These are phyloP conservation scores for Thalassiosira hispida DNA, from an alignment of 352 stramenopile genomes.

Conservation along the genomic window DNA sequence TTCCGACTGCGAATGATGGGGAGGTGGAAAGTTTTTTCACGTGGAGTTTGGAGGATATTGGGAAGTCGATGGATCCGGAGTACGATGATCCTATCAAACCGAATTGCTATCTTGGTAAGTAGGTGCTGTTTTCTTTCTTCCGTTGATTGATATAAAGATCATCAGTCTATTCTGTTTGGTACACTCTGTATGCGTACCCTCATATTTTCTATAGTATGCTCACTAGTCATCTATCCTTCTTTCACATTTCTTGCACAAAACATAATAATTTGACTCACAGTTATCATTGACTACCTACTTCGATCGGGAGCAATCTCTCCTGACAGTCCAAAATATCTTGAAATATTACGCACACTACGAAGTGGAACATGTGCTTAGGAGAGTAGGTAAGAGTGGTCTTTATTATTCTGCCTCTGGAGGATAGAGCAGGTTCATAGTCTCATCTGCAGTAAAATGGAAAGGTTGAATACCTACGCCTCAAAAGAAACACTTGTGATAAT, in stretches of 20 bases:
- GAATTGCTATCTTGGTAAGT: conserved; percentile 79
- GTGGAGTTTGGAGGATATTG: conserved; percentile 76
- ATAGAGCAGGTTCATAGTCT: too few relatives aligned
- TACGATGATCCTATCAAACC: conserved; percentile 84
- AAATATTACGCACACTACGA: conserved; percentile 75
- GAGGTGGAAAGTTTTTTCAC: conserved; percentile 86
- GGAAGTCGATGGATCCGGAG: conserved; percentile 59
- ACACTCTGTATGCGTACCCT: not conserved
- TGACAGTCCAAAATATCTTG: conserved; percentile 77
- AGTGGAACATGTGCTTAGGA: conserved; percentile 66
- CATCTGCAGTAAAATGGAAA: too few relatives aligned
- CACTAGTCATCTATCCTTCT: too few relatives aligned
- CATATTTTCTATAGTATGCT: too few relatives aligned
- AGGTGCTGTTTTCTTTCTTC: not conserved
- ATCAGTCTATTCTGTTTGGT: not conserved
- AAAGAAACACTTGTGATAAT: too few relatives aligned
- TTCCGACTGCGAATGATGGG: conserved; percentile 79
- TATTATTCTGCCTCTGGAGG: too few relatives aligned
- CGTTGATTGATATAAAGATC: conserved; percentile 11
- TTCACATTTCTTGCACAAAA: too few relatives aligned
- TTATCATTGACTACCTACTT: conserved; percentile 84
- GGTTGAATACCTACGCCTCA: too few relatives aligned
- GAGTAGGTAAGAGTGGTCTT: too few relatives aligned
- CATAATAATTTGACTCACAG: too few relatives aligned
- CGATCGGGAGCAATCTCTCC: conserved; percentile 71